A percentile compares a stretch with the other conserved stretches of the same genome.
These are phyloP conservation scores for Nicotiana otophora DNA, from an alignment of 257 asterid genomes.

Conservation along the genomic window DNA sequence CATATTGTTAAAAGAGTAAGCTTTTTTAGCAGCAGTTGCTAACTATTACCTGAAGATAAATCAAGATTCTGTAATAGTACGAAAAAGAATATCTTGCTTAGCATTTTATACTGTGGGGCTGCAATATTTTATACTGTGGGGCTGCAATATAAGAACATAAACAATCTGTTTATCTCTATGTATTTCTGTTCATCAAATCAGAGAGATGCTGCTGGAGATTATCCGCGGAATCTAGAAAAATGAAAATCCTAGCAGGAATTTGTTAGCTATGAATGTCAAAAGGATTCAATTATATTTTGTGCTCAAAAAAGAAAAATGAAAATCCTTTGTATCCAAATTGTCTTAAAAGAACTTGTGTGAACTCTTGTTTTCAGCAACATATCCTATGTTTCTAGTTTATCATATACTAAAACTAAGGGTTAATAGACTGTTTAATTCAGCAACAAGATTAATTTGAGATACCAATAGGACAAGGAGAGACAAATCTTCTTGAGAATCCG, in stretches of 20 bases:
- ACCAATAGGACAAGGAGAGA: too few species aligned
- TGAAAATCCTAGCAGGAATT: not conserved
- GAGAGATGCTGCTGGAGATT: constrained; percentile 37
- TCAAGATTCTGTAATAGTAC: not conserved
- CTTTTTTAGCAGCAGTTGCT: not conserved
- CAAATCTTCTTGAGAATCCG: too few species aligned
- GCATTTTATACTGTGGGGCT: not conserved
- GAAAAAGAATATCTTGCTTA: not conserved
- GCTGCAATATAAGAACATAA: not conserved
- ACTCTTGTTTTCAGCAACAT: not conserved
- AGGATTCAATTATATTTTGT: not conserved
- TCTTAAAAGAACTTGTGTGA: not conserved
- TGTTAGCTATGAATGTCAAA: not conserved
- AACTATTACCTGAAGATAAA: not conserved
- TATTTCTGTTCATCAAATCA: constrained; percentile 40
- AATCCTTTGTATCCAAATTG: not conserved
- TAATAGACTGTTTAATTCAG: too few species aligned
- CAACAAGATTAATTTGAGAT: too few species aligned
- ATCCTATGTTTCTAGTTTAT: not conserved
- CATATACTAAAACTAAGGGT: too few species aligned
- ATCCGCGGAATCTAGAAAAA: constrained; percentile 30
- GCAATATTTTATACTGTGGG: not conserved
- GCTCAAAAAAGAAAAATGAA: not conserved
- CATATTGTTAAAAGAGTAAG: not conserved
- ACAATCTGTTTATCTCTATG: not conserved